Evolutionary conservation across 169 alveolate genomes (phyloP), one percentile per base, ranked within the genome.

Genomic region (Eimeria falciformis): DNA sequence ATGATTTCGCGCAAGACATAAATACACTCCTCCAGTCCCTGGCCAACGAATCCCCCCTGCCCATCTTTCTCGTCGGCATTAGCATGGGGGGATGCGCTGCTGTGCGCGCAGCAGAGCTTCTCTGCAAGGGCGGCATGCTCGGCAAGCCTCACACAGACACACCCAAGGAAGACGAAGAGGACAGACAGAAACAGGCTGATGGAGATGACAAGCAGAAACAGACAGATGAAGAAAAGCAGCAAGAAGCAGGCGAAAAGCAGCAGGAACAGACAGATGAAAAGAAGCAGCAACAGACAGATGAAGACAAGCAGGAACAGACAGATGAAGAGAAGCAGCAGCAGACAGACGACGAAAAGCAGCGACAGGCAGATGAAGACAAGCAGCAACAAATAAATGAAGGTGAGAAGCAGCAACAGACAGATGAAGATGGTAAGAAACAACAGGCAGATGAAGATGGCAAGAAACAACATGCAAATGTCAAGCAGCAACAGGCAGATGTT

Each of bases 1-100:
- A 71, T 4, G 83, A 71, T 25, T 17, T 71, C 17, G 83, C 29
- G 0, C 50, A 27, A 11, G 83, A 71, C 27, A n/a, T 40, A 50
- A 17, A 27, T 5, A 71, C 83, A 0, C 37, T 71, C 29, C 83
- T 71, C 37, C 83, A 37, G 83, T 71, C 83, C 29, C 27, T 71
- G 0, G 83, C 83, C 14, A 71, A 71, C 83, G 56, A 71, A 40
- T 5, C 58, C 4, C 25, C 83, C 53, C 83, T 71, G 58, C 83
- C 83, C 58, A 40, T 71, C 25, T 71, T 71, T 33, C n/a, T 71
- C 25, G 25, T 29, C n/a, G 83, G 83, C 33, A 21, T n/a, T 1
- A 56, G 53, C 14, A 5, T 71, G n/a, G 83, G 83, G n/a, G 83
- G 37, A 5, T 11, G 37, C 12, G 33, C 53, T 21, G 83, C 58